Percentiles rank a stretch among this genome's conserved stretches.
phyloP scores from a whole-genome alignment of 805 yeast species.

The Saccharomyces paradoxus region DNA sequence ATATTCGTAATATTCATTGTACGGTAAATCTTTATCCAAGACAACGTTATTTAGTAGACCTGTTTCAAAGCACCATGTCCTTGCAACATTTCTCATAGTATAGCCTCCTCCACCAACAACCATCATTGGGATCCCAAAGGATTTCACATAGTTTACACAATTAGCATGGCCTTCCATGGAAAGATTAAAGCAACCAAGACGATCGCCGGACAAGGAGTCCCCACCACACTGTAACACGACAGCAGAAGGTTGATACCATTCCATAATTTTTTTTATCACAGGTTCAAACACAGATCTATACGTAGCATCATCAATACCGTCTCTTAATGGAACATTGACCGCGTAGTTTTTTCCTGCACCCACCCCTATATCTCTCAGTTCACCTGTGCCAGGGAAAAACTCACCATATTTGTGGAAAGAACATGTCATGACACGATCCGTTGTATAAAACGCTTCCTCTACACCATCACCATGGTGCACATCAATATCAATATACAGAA shows the following conservation, averaged over 20 bases:
- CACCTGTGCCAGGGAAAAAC: slow-evolving; percentile 96
- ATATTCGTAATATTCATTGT: slow-evolving; percentile 93
- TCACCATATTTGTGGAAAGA: slow-evolving; percentile 94
- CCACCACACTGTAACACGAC: slow-evolving; percentile 97
- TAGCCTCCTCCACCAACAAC: slow-evolving; percentile 98
- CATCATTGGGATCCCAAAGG: slow-evolving; percentile 82
- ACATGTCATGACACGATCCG: slow-evolving; percentile 94
- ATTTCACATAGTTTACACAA: slow-evolving; percentile 82
- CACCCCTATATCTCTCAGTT: slow-evolving; percentile 78
- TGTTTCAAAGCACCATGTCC: slow-evolving; percentile 95
- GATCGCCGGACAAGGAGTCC: slow-evolving; percentile 86
- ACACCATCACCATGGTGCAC: slow-evolving; percentile 98
- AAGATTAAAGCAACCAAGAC: slow-evolving; percentile 88
- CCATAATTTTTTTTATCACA: slow-evolving; percentile 81
- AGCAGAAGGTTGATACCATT: slow-evolving; percentile 86
- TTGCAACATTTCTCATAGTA: slow-evolving; percentile 88
- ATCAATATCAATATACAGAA: slow-evolving; percentile 87
- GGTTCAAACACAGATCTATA: slow-evolving; percentile 71
- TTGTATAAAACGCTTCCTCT: slow-evolving; percentile 90
- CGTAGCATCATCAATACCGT: slow-evolving; percentile 91
- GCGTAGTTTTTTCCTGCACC: slow-evolving; percentile 85
- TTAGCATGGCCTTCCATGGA: slow-evolving; percentile 92
- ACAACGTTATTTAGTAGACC: slow-evolving; percentile 63
- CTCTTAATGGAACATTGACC: slow-evolving; percentile 84
- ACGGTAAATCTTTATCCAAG: slow-evolving; percentile 66